Percentiles rank a stretch among this genome's conserved stretches.
Evolutionary conservation across 2,329 filamentous ascomycete species (phyloP).

Genomic region (Alternaria viburni): DNA sequence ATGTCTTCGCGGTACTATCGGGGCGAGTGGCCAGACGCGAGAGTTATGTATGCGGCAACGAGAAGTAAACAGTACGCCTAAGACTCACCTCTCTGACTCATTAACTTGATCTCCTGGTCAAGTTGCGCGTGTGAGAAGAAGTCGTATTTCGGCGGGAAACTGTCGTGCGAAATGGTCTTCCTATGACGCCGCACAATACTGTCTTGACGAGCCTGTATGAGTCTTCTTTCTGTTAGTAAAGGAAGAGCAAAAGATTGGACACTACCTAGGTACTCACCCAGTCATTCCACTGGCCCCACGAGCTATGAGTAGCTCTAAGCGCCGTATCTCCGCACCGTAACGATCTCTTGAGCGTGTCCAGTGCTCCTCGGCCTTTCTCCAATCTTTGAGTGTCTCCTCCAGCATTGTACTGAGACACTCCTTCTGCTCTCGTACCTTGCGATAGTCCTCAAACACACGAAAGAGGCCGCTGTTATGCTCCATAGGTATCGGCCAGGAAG

Average conservation of each 20-base stretch:
- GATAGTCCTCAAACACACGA: slow-evolving; percentile 52
- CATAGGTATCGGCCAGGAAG: slow-evolving; percentile 31
- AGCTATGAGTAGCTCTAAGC: slow-evolving; percentile 54
- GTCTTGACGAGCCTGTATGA: slow-evolving; percentile 51
- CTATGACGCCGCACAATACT: slow-evolving; percentile 45
- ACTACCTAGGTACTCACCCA: slow-evolving; percentile 27
- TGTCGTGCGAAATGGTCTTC: slow-evolving; percentile 21
- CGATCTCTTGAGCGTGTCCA: slow-evolving; percentile 44
- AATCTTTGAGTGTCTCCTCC: slow-evolving; percentile 31
- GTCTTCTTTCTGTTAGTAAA: slow-evolving; percentile 21
- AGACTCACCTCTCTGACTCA: slow-evolving; percentile 33
- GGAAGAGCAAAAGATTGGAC: background rate
- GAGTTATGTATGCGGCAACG: background rate
- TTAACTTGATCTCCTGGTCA: slow-evolving; percentile 32
- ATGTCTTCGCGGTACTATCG: background rate
- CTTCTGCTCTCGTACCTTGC: slow-evolving; percentile 46
- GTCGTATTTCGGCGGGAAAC: slow-evolving; percentile 6
- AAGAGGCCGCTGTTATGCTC: slow-evolving; percentile 49
- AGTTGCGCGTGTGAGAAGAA: slow-evolving; percentile 26
- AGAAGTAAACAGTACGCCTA: too few relatives aligned
- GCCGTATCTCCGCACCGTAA: slow-evolving; percentile 52
- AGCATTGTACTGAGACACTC: slow-evolving; percentile 34
- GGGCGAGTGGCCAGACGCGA: background rate
- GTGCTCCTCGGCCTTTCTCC: slow-evolving; percentile 35
- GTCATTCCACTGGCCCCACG: slow-evolving; percentile 50